Evolutionary conservation across 2,329 filamentous ascomycete genomes (phyloP).

Genomic region (Chaetomium olivaceum): DNA sequence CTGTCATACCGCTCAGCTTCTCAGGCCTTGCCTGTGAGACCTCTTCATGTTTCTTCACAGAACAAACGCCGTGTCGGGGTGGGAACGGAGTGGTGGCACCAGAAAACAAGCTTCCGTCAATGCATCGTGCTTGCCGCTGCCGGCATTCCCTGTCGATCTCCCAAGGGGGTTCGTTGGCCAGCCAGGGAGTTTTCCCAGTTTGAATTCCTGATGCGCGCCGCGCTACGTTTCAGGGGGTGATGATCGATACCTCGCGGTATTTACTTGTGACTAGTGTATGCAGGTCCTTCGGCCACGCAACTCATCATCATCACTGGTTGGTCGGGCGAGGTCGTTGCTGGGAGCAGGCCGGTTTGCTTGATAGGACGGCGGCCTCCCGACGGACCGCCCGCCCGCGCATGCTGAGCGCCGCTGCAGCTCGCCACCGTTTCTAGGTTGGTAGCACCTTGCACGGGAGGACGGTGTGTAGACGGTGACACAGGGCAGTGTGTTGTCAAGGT

Average conservation of each 20-base stretch:
- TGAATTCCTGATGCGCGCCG: not conserved
- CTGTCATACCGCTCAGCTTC: not conserved
- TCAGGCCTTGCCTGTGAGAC: not conserved
- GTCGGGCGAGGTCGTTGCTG: not conserved
- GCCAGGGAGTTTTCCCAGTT: not conserved
- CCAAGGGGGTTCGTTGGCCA: not conserved
- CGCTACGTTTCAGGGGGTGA: not conserved
- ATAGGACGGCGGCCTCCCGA: not conserved
- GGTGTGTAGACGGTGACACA: not conserved
- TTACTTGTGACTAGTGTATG: not conserved
- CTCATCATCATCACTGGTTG: not conserved
- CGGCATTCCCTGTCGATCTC: not conserved
- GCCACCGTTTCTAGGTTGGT: not conserved
- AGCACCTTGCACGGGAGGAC: not conserved
- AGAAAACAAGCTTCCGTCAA: conserved; percentile 14
- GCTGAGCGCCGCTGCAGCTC: not conserved
- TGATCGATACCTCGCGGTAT: not conserved
- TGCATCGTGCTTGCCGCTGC: not conserved
- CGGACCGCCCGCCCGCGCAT: not conserved
- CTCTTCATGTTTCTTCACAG: not conserved
- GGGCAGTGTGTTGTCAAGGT: not conserved
- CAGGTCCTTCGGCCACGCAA: not conserved
- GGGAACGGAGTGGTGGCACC: conserved; percentile 4
- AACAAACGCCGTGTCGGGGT: not conserved
- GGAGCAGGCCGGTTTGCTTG: not conserved